Conservation (phyloP, 441 rosid species). For the Lepidium campestre region DNA sequence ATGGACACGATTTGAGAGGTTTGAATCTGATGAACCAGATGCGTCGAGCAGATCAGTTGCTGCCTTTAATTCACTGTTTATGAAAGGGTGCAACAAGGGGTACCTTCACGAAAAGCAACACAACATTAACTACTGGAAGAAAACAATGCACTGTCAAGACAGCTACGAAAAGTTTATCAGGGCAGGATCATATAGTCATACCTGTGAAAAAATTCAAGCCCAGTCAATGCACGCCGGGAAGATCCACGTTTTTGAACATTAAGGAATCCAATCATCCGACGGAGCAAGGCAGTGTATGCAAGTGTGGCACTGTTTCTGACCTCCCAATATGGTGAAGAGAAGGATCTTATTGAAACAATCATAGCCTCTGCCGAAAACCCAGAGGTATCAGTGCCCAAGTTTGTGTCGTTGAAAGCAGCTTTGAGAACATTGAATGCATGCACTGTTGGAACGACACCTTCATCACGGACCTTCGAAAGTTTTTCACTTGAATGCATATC, state of each 20-base stretch:
- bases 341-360: conserved; percentile 71
- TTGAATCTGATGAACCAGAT: conserved; percentile 52
- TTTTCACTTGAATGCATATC: conserved; percentile 41
- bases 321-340: conserved; percentile 98
- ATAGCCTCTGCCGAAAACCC: conserved; percentile 94
- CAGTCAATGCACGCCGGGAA: conserved; percentile 75
- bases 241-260: conserved; percentile 92
- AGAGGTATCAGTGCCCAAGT: conserved; percentile 91
- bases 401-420: conserved; percentile 90
- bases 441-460: conserved; percentile 90
- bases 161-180: neutral
- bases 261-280: conserved; percentile 88
- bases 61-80: conserved; percentile 65
- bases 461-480: conserved; percentile 80
- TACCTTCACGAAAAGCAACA: conserved; percentile 51
- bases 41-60: conserved; percentile 66
- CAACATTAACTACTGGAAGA: neutral
- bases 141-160: conserved; percentile 7
- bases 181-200: conserved; percentile 22
- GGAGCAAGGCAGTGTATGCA: conserved; percentile 86
- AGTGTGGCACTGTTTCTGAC: conserved; percentile 91
- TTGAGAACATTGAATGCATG: conserved; percentile 95
- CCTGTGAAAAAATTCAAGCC: conserved; percentile 98
- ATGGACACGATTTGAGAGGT: conserved; percentile 67
- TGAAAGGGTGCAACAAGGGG: conserved; percentile 79